Conservation (phyloP, 495 filamentous ascomycete species). For the Talaromyces ruber region DNA sequence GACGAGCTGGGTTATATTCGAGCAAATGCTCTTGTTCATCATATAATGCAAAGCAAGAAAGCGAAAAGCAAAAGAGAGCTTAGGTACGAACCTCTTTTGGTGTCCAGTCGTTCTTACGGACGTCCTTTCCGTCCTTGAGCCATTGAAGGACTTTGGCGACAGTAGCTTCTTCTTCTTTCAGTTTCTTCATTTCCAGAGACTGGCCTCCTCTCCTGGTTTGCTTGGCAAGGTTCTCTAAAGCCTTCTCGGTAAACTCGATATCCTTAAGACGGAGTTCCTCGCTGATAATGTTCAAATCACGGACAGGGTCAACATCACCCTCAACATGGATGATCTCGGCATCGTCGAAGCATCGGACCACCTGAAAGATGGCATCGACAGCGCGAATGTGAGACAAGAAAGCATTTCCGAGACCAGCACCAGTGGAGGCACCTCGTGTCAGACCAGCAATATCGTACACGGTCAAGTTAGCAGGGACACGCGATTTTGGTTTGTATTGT, state of each 20-base stretch:
- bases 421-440: slow-evolving; percentile 91
- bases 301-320: slow-evolving; percentile 90
- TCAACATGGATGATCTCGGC: slow-evolving; percentile 99
- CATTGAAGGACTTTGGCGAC: slow-evolving; percentile 78
- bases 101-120: slow-evolving; percentile 80
- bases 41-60: slow-evolving; percentile 35
- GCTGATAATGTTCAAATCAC: slow-evolving; percentile 93
- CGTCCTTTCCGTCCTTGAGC: slow-evolving; percentile 82
- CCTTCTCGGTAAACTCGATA: slow-evolving; percentile 97
- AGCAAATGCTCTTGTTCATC: slow-evolving; percentile 99
- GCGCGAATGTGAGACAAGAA: slow-evolving; percentile 99
- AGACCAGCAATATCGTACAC: slow-evolving; percentile 99
- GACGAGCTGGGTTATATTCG: slow-evolving; percentile 99
- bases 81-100: slow-evolving; percentile 82
- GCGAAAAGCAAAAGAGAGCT: slow-evolving; percentile 13
- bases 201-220: slow-evolving; percentile 91
- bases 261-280: slow-evolving; percentile 97
- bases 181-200: slow-evolving; percentile 95
- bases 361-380: slow-evolving; percentile 99
- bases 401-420: slow-evolving; percentile 93
- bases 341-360: slow-evolving; percentile 98
- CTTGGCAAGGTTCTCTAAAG: slow-evolving; percentile 80
- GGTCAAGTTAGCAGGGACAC: slow-evolving; percentile 92
- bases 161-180: slow-evolving; percentile 88
- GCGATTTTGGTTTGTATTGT: slow-evolving; percentile 94